Percentiles rank a stretch among this genome's conserved stretches.
Evolutionary conservation across 176 grass and related monocot genomes (phyloP).

Genomic region (Avena atlantica): DNA sequence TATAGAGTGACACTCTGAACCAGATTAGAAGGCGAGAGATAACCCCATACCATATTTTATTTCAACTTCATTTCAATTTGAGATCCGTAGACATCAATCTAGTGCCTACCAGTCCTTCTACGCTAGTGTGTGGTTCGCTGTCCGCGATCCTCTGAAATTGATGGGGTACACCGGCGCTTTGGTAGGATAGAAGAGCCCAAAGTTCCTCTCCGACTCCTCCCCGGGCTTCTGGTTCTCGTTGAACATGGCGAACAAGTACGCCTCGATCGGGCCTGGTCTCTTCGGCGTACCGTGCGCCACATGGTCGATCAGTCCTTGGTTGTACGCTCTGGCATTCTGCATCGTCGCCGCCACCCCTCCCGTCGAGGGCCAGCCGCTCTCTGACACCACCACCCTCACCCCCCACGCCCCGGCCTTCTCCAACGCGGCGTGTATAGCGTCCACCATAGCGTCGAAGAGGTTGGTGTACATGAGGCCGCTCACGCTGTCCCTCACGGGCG

Average conservation of each 20-base stretch:
- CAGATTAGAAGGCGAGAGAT: no score
- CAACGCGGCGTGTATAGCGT: slow-evolving; percentile 47
- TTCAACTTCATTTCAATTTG: no score
- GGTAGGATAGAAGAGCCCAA: slow-evolving; percentile 74
- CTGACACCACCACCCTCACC: slow-evolving; percentile 63
- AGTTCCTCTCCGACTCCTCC: slow-evolving; percentile 50
- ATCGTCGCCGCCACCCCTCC: slow-evolving; percentile 34
- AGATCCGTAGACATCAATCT: no score
- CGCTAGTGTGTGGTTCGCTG: neutral
- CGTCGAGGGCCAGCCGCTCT: slow-evolving; percentile 69
- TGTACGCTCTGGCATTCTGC: slow-evolving; percentile 58
- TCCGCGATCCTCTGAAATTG: slow-evolving; percentile 21
- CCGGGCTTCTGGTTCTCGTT: slow-evolving; percentile 73
- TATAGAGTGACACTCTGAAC: no score
- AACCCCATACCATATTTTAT: no score
- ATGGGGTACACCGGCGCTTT: slow-evolving; percentile 63
- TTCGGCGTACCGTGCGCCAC: slow-evolving; percentile 59
- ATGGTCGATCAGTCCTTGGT: slow-evolving; percentile 66
- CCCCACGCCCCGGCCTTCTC: slow-evolving; percentile 31
- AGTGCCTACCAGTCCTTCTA: no score
- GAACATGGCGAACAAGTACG: slow-evolving; percentile 75
- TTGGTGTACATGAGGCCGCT: neutral
- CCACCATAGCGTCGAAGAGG: neutral
- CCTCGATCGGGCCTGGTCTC: slow-evolving; percentile 55
- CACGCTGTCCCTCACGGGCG: neutral